Evolutionary conservation across 1,284 basidiomycete genomes (phyloP).

Genomic region (Malassezia caprae): DNA sequence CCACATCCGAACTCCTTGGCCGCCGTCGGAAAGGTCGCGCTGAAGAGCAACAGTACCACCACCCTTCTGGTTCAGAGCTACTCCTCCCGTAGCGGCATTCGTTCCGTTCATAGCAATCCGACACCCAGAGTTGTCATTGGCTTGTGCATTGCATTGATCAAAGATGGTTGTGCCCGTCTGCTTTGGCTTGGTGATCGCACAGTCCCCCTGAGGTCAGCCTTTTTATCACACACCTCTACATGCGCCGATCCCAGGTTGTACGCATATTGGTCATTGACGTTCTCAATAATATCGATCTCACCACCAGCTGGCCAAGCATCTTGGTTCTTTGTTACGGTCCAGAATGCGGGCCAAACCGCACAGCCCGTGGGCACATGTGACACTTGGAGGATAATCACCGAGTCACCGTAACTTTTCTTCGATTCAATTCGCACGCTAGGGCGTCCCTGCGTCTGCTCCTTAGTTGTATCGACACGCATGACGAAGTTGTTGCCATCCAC

Average conservation of each 20-base stretch:
- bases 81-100: conserved; percentile 29
- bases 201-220: conserved; percentile 6
- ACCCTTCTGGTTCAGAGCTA: conserved; percentile 27
- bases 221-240: conserved; percentile 25
- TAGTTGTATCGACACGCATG: conserved; percentile 34
- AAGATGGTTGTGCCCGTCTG: conserved; percentile 26
- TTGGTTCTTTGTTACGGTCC: conserved; percentile 36
- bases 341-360: conserved; percentile 45
- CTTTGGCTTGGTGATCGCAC: background rate
- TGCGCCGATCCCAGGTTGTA: conserved; percentile 32
- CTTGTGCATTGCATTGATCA: conserved; percentile 31
- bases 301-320: conserved; percentile 37
- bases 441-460: conserved; percentile 23
- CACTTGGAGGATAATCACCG: conserved; percentile 41
- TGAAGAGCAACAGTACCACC: conserved; percentile 44
- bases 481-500: conserved; percentile 29
- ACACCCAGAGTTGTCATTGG: conserved; percentile 29
- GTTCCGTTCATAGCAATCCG: conserved; percentile 33
- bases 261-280: conserved; percentile 38
- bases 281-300: conserved; percentile 46
- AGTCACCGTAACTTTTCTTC: conserved; percentile 31
- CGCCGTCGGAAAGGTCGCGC: conserved; percentile 32
- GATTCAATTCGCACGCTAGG: conserved; percentile 37
- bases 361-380: conserved; percentile 39
- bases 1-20: conserved; percentile 42